Percentiles rank a stretch among this genome's conserved stretches.
Conservation (phyloP, 371 early-diverging fungal species). For the Phascolomyces articulosus region DNA sequence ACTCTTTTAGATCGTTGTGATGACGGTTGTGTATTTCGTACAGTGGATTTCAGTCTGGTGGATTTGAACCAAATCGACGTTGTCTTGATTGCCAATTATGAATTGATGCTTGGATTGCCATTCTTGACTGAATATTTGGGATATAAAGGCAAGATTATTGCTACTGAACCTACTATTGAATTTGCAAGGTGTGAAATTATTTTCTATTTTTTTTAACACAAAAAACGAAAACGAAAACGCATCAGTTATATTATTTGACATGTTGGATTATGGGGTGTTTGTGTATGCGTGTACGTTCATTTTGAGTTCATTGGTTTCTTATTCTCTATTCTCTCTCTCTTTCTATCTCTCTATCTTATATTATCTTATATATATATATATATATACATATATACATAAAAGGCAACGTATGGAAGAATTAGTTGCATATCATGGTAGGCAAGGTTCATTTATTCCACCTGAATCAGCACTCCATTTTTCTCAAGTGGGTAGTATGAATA, state of each 20-base stretch:
- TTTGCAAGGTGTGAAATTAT: conserved; percentile 57
- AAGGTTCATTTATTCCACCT: conserved; percentile 23
- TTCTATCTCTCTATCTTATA: too few species aligned
- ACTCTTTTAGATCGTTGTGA: not conserved
- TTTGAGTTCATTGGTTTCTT: too few species aligned
- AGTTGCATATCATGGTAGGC: conserved; percentile 53
- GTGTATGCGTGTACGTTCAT: too few species aligned
- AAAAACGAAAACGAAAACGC: too few species aligned
- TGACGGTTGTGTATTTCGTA: conserved; percentile 40
- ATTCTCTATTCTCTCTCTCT: too few species aligned
- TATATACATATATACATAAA: not conserved
- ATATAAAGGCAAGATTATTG: conserved; percentile 81
- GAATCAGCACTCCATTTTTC: conserved; percentile 13
- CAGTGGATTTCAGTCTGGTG: conserved; percentile 55
- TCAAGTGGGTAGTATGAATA: not conserved
- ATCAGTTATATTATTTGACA: too few species aligned
- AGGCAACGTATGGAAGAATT: conserved; percentile 74
- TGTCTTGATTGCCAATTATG: conserved; percentile 76
- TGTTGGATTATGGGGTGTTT: too few species aligned
- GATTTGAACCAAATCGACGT: conserved; percentile 70
- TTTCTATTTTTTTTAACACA: not conserved
- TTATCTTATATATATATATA: too few species aligned
- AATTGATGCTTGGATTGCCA: conserved; percentile 79
- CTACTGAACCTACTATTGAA: conserved; percentile 82
- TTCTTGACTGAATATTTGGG: conserved; percentile 83